Evolutionary conservation across 768 basidiomycete genomes (phyloP).

Genomic region (Tremella yokohamensis): DNA sequence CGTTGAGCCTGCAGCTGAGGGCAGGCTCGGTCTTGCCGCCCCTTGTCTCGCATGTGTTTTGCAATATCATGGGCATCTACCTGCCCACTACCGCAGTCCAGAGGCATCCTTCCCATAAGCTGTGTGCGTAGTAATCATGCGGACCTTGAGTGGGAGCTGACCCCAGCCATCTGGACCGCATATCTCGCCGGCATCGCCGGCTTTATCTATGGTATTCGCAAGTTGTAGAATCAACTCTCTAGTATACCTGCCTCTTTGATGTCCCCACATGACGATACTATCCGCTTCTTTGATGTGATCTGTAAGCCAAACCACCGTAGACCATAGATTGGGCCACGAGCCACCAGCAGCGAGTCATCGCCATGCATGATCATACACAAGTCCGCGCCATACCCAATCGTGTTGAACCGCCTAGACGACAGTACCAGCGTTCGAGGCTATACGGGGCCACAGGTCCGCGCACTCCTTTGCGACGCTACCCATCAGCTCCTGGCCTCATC

Average conservation of each 20-base stretch:
- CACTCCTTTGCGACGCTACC: constrained; percentile 89
- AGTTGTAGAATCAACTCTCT: not conserved
- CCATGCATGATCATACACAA: constrained; percentile 1
- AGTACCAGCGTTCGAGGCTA: constrained; percentile 96
- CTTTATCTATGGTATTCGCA: constrained; percentile 55
- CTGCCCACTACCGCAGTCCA: constrained; percentile 60
- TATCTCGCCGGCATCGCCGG: constrained; percentile 63
- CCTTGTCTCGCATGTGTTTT: constrained; percentile 77
- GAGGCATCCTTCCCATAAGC: constrained; percentile 58
- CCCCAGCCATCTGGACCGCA: constrained; percentile 57
- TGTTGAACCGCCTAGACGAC: constrained; percentile 67
- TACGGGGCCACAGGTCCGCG: constrained; percentile 98
- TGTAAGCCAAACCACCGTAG: not conserved
- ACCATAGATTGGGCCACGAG: not conserved
- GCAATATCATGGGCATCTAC: constrained; percentile 92
- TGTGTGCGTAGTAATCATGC: constrained; percentile 53
- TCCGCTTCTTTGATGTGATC: not conserved
- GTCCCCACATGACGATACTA: not conserved
- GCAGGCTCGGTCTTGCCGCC: constrained; percentile 67
- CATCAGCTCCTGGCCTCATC: not conserved
- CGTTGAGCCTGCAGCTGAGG: not conserved
- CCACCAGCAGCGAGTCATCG: not conserved
- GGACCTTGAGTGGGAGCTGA: not conserved
- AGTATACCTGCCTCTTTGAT: not conserved
- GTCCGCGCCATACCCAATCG: not conserved